Conservation (phyloP, 2,329 filamentous ascomycete genomes). For the Hansfordia pulvinata region DNA sequence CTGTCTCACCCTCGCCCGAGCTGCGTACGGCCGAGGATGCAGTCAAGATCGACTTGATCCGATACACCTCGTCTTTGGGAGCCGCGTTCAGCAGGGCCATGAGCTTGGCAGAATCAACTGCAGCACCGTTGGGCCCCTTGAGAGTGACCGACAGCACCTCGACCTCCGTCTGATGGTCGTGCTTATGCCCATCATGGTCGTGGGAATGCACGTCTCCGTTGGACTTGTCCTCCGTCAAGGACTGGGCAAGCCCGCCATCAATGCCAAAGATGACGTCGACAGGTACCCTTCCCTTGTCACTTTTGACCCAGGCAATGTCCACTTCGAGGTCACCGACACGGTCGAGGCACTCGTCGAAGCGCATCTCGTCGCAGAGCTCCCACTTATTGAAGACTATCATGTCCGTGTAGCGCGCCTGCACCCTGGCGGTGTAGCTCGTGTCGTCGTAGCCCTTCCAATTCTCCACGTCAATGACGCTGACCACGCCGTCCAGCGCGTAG, state of each 20-base stretch:
- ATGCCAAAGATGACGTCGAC: conserved; percentile 75
- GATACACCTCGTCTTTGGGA: conserved; percentile 87
- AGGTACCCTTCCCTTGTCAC: conserved; percentile 63
- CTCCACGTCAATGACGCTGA: conserved; percentile 85
- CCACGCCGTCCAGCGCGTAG: conserved; percentile 74
- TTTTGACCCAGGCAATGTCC: conserved; percentile 74
- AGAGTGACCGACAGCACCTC: conserved; percentile 81
- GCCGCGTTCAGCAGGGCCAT: conserved; percentile 55
- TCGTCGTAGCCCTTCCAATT: conserved; percentile 92
- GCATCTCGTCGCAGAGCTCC: conserved; percentile 61
- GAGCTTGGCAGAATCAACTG: conserved; percentile 47
- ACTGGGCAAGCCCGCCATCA: conserved; percentile 62
- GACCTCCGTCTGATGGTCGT: conserved; percentile 70
- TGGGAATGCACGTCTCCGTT: conserved; percentile 19
- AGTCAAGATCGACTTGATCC: conserved; percentile 65
- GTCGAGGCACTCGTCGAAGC: conserved; percentile 67
- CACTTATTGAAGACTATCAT: conserved; percentile 89
- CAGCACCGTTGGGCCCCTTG: conserved; percentile 22
- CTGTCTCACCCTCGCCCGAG: conserved; percentile 33
- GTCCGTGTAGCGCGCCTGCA: conserved; percentile 85
- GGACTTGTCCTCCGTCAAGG: conserved; percentile 27
- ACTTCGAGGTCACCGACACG: conserved; percentile 69
- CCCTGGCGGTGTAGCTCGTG: conserved; percentile 73
- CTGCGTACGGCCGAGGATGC: conserved; percentile 29
- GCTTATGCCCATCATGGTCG: conserved; percentile 26